Evolutionary conservation across 2,329 filamentous ascomycete genomes (phyloP), one percentile per base, ranked within the genome.

Genomic region (Botryotinia calthae): DNA sequence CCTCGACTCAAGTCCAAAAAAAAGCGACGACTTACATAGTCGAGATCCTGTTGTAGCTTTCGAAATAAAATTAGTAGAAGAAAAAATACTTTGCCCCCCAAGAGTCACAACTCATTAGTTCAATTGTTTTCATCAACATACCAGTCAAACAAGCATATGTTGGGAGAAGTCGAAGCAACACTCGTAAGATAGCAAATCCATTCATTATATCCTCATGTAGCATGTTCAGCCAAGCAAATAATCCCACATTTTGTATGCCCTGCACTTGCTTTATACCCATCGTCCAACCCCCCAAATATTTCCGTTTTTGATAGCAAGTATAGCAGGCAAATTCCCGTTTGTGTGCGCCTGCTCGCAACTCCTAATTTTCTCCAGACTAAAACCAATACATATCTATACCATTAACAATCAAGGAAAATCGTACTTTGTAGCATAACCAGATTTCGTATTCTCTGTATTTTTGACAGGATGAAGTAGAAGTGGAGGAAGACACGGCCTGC

Each of bases 401-500:
- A 8, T 20, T 1, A 1, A 56, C 0, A 7, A 2, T 65, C 1
- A 71, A 65, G 59, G 69, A 34, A 71, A 71, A 65, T 65, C n/a
- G 5, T 71, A 71, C n/a, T 40, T 71, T 2, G 69, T 65, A 3
- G 34, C n/a, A 71, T 56, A 54, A 6, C 46, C 69, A 7, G 59
- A 12, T 8, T 65, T 71, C 1, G 61, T 34, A 18, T 85, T 84
- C 74, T 84, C 82, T 1, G 88, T 85, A 75, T 89, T 85, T 80
- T 90, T 89, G 80, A 90, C 84, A 4, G 87, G 87, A 74, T 89
- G 88, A 62, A 90, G 81, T 75, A 90, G 82, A 76, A 90, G 85
- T 1, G 87, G 84, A 9, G 88, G 88, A 59, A 90, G 80, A 78
- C 88, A 90, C 14, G 86, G 83, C 44, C 88, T 84, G 25, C 88